Percentiles rank a stretch among this genome's conserved stretches.
Conservation (phyloP, 2,329 filamentous ascomycete genomes). For the Xylaria digitata region DNA sequence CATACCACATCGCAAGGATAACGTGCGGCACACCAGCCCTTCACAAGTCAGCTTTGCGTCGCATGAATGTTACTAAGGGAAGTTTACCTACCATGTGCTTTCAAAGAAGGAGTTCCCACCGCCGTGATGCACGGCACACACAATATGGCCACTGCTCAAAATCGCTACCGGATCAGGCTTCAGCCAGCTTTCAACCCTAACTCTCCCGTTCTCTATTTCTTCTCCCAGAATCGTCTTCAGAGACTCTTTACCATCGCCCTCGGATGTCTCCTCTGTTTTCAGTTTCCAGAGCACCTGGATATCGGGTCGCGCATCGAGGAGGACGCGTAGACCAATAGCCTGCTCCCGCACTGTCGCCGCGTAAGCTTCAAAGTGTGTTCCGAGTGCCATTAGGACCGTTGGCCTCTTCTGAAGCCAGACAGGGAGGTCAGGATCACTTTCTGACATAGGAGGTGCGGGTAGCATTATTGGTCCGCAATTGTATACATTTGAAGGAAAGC, state of each 20-base stretch:
- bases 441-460: not conserved
- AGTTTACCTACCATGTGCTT: constrained; percentile 16
- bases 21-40: constrained; percentile 20
- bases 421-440: constrained; percentile 14
- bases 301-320: constrained; percentile 17
- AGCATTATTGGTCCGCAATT: constrained; percentile 22
- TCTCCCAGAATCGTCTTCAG: constrained; percentile 9
- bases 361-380: constrained; percentile 24
- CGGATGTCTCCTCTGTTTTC: constrained; percentile 13
- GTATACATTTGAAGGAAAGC: constrained; percentile 14
- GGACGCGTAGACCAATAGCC: constrained; percentile 17
- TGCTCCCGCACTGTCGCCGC: constrained; percentile 13
- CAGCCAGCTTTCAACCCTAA: constrained; percentile 21
- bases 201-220: constrained; percentile 17
- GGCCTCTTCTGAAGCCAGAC: constrained; percentile 11
- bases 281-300: constrained; percentile 25
- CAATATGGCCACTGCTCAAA: constrained; percentile 16
- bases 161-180: constrained; percentile 18
- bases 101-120: constrained; percentile 24
- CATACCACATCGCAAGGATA: constrained; percentile 17
- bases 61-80: not conserved
- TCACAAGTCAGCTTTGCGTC: not conserved
- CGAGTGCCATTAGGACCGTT: constrained; percentile 16
- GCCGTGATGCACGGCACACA: constrained; percentile 20
- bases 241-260: constrained; percentile 3